phyloP scores from a whole-genome alignment of 345 rosid genomes.

The Linum lewisii region DNA sequence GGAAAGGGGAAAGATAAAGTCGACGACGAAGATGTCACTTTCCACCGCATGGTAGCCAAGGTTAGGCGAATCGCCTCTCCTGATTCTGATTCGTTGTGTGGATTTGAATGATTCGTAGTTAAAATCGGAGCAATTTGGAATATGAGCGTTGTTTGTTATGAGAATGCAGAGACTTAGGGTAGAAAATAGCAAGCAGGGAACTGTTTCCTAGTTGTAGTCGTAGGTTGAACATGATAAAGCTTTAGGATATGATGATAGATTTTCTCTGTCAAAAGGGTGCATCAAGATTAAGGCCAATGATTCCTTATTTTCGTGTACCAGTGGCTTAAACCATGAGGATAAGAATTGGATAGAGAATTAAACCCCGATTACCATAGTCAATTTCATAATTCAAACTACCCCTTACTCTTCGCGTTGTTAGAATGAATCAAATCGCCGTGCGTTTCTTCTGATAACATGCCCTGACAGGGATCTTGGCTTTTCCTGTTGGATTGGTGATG shows the following conservation, averaged over 20 bases:
- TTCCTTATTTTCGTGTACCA: not conserved
- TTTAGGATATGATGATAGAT: not conserved
- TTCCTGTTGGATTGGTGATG: conserved; percentile 44
- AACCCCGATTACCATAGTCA: no score
- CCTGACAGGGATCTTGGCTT: conserved; percentile 98
- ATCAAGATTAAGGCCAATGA: not conserved
- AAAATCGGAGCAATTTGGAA: no score
- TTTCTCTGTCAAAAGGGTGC: not conserved
- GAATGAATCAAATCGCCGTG: not conserved
- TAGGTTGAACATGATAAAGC: not conserved
- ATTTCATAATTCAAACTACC: no score
- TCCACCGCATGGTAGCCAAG: conserved; percentile 99
- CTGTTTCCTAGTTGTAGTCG: not conserved
- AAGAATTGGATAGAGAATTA: no score
- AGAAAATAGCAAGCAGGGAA: not conserved
- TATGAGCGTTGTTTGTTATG: no score
- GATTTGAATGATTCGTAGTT: no score
- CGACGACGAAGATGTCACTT: conserved; percentile 91
- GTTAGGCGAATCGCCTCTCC: conserved; percentile 77
- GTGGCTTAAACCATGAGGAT: no score
- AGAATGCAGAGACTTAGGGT: no score
- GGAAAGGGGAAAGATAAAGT: conserved; percentile 83
- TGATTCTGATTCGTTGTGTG: not conserved
- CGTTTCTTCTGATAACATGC: conserved; percentile 84
- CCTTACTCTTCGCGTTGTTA: not conserved